These are phyloP conservation scores for Chenopodium suecicum DNA, from an alignment of 148 eudicot species.

Conservation along the genomic window DNA sequence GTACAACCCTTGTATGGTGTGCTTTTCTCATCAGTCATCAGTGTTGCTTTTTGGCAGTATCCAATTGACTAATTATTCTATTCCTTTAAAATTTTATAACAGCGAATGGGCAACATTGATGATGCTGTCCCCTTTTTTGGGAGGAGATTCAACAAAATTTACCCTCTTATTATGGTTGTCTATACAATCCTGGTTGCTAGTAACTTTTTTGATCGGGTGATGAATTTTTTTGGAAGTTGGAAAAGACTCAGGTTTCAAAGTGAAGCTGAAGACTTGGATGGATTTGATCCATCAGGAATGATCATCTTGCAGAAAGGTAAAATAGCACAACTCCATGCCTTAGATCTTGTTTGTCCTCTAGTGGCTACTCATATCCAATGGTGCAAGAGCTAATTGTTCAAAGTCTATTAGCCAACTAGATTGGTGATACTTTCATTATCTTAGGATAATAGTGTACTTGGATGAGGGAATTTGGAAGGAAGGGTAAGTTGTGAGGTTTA, in stretches of 20 bases:
- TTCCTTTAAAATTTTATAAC: slow-evolving; percentile 28
- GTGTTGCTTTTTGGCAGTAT: background rate
- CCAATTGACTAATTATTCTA: slow-evolving; percentile 3
- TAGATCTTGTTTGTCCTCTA: no score
- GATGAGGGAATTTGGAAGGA: no score
- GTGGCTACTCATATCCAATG: no score
- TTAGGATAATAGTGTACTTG: no score
- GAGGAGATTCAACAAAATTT: slow-evolving; percentile 74
- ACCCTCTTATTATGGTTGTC: slow-evolving; percentile 89
- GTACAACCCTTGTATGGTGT: background rate
- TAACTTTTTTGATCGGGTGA: slow-evolving; percentile 80
- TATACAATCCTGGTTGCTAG: slow-evolving; percentile 79
- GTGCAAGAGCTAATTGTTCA: no score
- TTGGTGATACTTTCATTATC: no score
- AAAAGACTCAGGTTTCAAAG: slow-evolving; percentile 57
- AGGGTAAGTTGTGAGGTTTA: no score
- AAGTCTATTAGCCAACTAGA: no score
- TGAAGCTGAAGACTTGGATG: slow-evolving; percentile 79
- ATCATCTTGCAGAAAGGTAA: slow-evolving; percentile 83
- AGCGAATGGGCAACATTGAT: slow-evolving; percentile 90
- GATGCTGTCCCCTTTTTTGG: slow-evolving; percentile 91
- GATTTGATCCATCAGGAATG: slow-evolving; percentile 92
- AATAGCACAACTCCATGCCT: background rate
- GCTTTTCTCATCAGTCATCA: no score
- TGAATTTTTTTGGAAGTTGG: slow-evolving; percentile 84